phyloP scores from a whole-genome alignment of 1,284 basidiomycete genomes.

The Naganishia cerealis region DNA sequence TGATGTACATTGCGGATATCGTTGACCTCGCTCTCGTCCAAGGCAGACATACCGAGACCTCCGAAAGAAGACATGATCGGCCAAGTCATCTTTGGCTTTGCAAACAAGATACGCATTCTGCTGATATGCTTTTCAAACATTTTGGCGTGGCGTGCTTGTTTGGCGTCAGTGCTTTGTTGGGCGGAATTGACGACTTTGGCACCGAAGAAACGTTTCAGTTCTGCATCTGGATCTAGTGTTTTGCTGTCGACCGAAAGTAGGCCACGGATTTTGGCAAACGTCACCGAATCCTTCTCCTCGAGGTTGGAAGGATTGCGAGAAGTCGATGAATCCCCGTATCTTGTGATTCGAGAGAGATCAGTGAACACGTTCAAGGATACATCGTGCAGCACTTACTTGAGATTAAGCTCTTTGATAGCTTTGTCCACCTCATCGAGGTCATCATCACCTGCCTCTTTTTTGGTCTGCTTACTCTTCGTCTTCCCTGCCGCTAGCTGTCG shows the following conservation, averaged over 20 bases:
- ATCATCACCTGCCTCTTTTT: slow-evolving; percentile 57
- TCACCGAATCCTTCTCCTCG: slow-evolving; percentile 19
- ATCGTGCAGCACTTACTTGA: slow-evolving; percentile 60
- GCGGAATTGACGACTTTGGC: slow-evolving; percentile 67
- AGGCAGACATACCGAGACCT: slow-evolving; percentile 65
- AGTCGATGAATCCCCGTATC: slow-evolving; percentile 5
- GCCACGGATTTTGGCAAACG: slow-evolving; percentile 45
- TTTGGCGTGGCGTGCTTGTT: slow-evolving; percentile 31
- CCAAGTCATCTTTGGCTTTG: slow-evolving; percentile 45
- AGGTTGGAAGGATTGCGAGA: not conserved
- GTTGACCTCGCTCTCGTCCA: slow-evolving; percentile 62
- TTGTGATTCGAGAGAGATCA: not conserved
- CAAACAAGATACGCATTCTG: slow-evolving; percentile 40
- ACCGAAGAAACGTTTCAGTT: slow-evolving; percentile 88
- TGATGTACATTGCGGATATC: slow-evolving; percentile 40
- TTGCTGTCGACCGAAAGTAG: slow-evolving; percentile 73
- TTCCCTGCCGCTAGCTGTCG: slow-evolving; percentile 38
- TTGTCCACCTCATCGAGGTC: slow-evolving; percentile 76
- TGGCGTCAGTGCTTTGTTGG: slow-evolving; percentile 23
- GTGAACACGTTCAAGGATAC: not conserved
- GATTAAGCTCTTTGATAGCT: slow-evolving; percentile 74
- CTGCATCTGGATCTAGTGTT: slow-evolving; percentile 79
- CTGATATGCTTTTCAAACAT: slow-evolving; percentile 41
- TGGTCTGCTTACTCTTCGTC: slow-evolving; percentile 39
- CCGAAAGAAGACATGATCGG: slow-evolving; percentile 53